phyloP scores from a whole-genome alignment of 495 filamentous ascomycete species.

The Aspergillus incahuasiensis region DNA sequence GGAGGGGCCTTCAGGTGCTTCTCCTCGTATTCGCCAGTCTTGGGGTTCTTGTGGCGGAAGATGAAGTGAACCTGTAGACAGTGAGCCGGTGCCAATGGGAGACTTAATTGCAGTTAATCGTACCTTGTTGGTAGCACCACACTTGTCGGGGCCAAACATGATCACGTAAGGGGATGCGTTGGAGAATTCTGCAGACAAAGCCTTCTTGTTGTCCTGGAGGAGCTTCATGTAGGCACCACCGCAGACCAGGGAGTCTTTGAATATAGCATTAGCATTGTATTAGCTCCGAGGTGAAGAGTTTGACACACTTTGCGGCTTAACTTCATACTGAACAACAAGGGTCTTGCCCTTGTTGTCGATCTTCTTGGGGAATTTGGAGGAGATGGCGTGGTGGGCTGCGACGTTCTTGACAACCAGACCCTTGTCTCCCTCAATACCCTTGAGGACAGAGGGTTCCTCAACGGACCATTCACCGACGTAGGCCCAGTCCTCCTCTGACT shows the following conservation, averaged over 20 bases:
- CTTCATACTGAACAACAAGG: constrained; percentile 97
- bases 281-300: not conserved
- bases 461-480: constrained; percentile 96
- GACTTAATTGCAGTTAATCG: not conserved
- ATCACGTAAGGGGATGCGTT: constrained; percentile 97
- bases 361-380: constrained; percentile 94
- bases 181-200: constrained; percentile 96
- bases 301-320: constrained; percentile 97
- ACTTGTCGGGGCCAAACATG: constrained; percentile 99
- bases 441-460: constrained; percentile 88
- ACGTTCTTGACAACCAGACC: constrained; percentile 96
- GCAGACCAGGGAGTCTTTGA: constrained; percentile 85
- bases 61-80: constrained; percentile 86
- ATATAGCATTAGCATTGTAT: not conserved
- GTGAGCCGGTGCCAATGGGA: constrained; percentile 5
- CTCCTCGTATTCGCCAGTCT: constrained; percentile 99
- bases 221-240: constrained; percentile 99
- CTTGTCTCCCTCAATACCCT: constrained; percentile 94
- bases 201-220: constrained; percentile 93
- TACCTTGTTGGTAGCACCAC: constrained; percentile 96
- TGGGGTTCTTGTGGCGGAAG: constrained; percentile 99
- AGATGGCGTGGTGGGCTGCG: constrained; percentile 98
- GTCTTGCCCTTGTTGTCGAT: constrained; percentile 96
- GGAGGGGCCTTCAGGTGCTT: constrained; percentile 91
- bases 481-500: constrained; percentile 90